A percentile compares a stretch with the other conserved stretches of the same genome.
Evolutionary conservation across 345 rosid species (phyloP).

Genomic region (Mercurialis annua): DNA sequence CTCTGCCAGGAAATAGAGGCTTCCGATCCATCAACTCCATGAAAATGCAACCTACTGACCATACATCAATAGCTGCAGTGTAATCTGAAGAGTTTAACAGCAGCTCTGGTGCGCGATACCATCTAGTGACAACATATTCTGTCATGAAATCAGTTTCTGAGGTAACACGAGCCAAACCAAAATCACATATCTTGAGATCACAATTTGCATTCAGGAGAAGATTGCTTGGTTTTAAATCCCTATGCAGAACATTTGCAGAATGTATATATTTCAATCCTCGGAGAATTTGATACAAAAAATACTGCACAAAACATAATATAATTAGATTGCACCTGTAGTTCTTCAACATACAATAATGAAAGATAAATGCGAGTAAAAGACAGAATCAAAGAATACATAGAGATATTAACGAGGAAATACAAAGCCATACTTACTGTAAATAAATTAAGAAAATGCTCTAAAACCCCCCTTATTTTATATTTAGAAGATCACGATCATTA

Average conservation of each 20-base stretch:
- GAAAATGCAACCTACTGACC: conserved; percentile 97
- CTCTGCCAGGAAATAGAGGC: conserved; percentile 89
- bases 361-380: background rate
- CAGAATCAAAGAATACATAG: background rate
- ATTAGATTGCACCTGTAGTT: conserved; percentile 9
- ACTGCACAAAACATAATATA: conserved; percentile 45
- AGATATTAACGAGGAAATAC: background rate
- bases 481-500: background rate
- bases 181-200: conserved; percentile 87
- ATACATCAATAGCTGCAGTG: conserved; percentile 89
- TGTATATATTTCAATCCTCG: conserved; percentile 94
- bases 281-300: conserved; percentile 91
- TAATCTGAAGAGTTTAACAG: conserved; percentile 71
- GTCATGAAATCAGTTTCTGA: conserved; percentile 94
- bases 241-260: conserved; percentile 89
- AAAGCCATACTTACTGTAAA: background rate
- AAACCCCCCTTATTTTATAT: background rate
- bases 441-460: background rate
- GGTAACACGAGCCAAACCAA: conserved; percentile 84
- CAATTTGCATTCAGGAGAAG: conserved; percentile 70
- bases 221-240: conserved; percentile 93
- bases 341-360: conserved; percentile 1
- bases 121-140: conserved; percentile 90
- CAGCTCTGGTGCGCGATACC: conserved; percentile 98
- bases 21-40: conserved; percentile 75